A percentile compares a stretch with the other conserved stretches of the same genome.
These are phyloP conservation scores for Trichoderma hamatum DNA, from an alignment of 2,329 filamentous ascomycete genomes.

Conservation along the genomic window DNA sequence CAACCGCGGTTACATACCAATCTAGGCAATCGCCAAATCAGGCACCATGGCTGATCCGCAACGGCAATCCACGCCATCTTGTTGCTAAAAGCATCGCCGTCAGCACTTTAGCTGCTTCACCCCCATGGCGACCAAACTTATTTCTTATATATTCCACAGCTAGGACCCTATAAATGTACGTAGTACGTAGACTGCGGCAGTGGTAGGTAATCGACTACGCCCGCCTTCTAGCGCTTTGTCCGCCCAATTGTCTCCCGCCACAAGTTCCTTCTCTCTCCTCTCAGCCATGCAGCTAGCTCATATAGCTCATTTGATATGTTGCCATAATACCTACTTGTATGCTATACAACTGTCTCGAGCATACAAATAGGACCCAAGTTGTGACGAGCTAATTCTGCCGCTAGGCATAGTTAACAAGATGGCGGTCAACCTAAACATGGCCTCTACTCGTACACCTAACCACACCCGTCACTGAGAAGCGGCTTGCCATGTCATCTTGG, in stretches of 20 bases:
- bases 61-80: too few species aligned
- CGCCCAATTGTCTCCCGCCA: constrained; percentile 14
- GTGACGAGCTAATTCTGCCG: neutral
- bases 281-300: neutral
- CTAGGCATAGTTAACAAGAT: neutral
- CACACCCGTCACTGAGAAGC: neutral
- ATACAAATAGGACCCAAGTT: neutral
- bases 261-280: neutral
- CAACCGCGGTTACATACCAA: neutral
- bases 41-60: too few species aligned
- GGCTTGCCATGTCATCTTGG: neutral
- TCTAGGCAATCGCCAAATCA: neutral
- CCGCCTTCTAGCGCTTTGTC: neutral
- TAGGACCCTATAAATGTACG: neutral
- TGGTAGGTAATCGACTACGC: neutral
- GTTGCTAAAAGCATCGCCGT: too few species aligned
- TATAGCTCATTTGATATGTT: too few species aligned
- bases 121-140: neutral
- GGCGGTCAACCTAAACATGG: neutral
- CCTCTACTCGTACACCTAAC: neutral
- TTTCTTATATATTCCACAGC: neutral
- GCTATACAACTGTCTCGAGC: too few species aligned
- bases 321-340: too few species aligned
- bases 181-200: neutral
- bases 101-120: too few species aligned